These are phyloP conservation scores for Paspalum vaginatum DNA, from an alignment of 176 grass and related monocot species.

Conservation along the genomic window DNA sequence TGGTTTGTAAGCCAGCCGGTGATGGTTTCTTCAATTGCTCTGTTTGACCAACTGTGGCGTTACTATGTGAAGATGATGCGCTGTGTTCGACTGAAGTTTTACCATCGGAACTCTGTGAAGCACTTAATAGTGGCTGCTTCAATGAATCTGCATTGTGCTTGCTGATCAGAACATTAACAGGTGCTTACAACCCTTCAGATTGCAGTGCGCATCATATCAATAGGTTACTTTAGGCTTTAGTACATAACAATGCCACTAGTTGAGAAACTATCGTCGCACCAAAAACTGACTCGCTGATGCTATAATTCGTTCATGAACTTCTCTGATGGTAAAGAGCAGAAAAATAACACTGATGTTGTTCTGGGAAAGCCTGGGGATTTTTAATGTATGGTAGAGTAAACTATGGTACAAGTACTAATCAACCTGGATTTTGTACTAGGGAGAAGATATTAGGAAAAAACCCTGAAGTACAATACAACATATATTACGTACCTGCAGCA, in stretches of 20 bases:
- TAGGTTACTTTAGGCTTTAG: background rate
- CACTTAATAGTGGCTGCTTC: slow-evolving; percentile 27
- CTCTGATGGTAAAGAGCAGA: background rate
- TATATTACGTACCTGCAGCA: slow-evolving; percentile 40
- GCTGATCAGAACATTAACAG: slow-evolving; percentile 22
- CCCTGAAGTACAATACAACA: slow-evolving; percentile 4
- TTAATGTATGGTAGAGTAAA: background rate
- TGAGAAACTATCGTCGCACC: background rate
- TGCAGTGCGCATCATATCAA: background rate
- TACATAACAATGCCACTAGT: background rate
- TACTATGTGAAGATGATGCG: background rate
- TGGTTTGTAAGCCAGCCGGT: slow-evolving; percentile 30
- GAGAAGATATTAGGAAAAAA: background rate
- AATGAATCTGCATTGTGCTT: slow-evolving; percentile 32
- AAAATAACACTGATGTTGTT: background rate
- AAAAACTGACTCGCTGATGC: background rate
- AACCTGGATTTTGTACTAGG: background rate
- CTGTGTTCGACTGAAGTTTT: background rate
- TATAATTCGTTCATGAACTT: background rate
- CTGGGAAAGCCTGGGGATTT: background rate
- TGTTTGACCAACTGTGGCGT: slow-evolving; percentile 13
- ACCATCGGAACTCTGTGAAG: background rate
- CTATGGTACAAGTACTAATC: background rate
- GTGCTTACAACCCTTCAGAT: background rate
- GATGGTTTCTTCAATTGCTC: slow-evolving; percentile 12